Percentiles rank a stretch among this genome's conserved stretches.
Conservation (phyloP, 257 asterid genomes). For the Solanum habrochaites region DNA sequence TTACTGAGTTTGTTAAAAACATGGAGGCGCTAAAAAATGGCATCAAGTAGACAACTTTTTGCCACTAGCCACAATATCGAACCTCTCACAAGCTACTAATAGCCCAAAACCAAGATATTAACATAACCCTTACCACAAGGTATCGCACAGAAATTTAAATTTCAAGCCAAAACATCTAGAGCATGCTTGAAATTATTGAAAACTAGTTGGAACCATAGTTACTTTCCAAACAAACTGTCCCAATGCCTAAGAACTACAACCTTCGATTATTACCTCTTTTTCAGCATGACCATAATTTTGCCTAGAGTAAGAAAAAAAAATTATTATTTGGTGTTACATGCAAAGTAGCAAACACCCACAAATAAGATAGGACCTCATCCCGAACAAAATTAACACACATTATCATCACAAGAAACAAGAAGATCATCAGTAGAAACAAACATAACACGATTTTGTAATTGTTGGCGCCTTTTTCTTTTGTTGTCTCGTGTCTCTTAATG, state of each 20-base stretch:
- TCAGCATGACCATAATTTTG: neutral
- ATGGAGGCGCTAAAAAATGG: no score
- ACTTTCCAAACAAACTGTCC: neutral
- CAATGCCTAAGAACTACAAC: neutral
- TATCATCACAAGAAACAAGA: neutral
- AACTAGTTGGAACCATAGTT: neutral
- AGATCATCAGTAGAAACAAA: no score
- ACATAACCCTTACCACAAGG: no score
- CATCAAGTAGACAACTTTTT: no score
- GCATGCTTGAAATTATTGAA: neutral
- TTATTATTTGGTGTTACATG: neutral
- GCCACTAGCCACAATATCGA: no score
- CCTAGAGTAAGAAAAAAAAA: neutral
- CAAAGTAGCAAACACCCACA: neutral
- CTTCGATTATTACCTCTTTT: neutral
- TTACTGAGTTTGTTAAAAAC: no score
- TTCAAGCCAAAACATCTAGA: neutral
- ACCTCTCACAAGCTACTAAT: no score
- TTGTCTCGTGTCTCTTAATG: neutral
- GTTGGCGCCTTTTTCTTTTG: neutral
- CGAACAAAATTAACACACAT: neutral
- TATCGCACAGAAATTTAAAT: no score
- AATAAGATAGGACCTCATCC: neutral
- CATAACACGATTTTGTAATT: no score
- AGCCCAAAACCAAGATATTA: no score